Percentiles rank a stretch among this genome's conserved stretches.
phyloP scores from a whole-genome alignment of 345 rosid genomes.

The Raphanus sativus region DNA sequence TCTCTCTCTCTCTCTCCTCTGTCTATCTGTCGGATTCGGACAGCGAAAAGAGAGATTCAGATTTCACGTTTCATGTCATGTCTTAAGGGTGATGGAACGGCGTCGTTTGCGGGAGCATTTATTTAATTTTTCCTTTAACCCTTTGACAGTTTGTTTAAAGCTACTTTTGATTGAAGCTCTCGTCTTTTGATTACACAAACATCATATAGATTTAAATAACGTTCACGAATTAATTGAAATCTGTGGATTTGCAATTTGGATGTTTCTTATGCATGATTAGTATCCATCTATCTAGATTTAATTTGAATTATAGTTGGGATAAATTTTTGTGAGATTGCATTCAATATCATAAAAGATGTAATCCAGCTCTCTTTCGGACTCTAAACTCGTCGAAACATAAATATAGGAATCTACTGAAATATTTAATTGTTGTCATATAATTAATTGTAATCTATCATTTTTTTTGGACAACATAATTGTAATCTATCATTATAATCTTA shows the following conservation, averaged over 20 bases:
- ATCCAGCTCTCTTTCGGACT: background rate
- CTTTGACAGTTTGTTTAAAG: background rate
- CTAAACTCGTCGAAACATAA: background rate
- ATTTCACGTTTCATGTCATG: constrained; percentile 18
- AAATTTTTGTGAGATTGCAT: background rate
- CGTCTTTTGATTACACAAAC: background rate
- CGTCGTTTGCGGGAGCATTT: background rate
- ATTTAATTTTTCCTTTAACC: background rate
- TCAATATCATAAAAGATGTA: background rate
- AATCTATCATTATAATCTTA: too few species aligned
- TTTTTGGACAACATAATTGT: too few species aligned
- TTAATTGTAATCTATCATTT: too few species aligned
- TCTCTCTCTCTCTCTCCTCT: background rate
- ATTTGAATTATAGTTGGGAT: background rate
- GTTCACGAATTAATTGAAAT: background rate
- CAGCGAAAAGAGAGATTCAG: constrained; percentile 36
- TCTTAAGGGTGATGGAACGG: background rate
- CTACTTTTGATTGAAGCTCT: background rate
- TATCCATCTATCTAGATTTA: background rate
- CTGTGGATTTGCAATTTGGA: background rate
- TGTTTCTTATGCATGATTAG: background rate
- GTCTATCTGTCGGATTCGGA: constrained; percentile 39
- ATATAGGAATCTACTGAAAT: too few species aligned
- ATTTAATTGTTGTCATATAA: too few species aligned
- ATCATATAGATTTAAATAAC: background rate